phyloP scores from a whole-genome alignment of 306 rosid species.

The Sicyos baderoa region DNA sequence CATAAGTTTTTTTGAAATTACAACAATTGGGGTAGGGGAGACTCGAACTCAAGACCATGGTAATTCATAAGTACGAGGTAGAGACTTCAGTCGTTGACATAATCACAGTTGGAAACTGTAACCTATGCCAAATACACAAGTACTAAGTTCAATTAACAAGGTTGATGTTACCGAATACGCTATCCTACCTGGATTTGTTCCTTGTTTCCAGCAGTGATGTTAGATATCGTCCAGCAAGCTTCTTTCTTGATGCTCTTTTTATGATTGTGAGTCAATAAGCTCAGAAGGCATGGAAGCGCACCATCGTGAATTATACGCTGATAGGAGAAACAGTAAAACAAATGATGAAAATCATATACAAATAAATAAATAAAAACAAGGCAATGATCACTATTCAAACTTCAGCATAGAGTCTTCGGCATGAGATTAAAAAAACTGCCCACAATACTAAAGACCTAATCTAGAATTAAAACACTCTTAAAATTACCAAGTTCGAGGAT shows the following conservation, averaged over 20 bases:
- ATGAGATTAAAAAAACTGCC: background rate
- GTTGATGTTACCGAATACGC: background rate
- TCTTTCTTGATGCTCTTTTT: constrained; percentile 67
- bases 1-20: too few relatives aligned
- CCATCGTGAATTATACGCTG: constrained; percentile 50
- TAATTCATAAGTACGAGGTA: background rate
- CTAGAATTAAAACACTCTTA: background rate
- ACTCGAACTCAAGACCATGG: too few relatives aligned
- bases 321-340: background rate
- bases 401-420: background rate
- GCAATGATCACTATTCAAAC: background rate
- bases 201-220: constrained; percentile 61
- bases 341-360: background rate
- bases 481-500: background rate
- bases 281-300: constrained; percentile 52
- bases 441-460: background rate
- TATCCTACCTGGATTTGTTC: constrained; percentile 54
- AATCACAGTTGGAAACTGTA: too few relatives aligned
- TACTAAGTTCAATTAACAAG: background rate
- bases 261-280: constrained; percentile 51
- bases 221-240: constrained; percentile 73
- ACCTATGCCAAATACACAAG: constrained; percentile 1
- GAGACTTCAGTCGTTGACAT: background rate
- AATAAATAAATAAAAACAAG: background rate
- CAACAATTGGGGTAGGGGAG: too few relatives aligned